Conservation (phyloP, 768 basidiomycete genomes). For the Termitomyces sp. region DNA sequence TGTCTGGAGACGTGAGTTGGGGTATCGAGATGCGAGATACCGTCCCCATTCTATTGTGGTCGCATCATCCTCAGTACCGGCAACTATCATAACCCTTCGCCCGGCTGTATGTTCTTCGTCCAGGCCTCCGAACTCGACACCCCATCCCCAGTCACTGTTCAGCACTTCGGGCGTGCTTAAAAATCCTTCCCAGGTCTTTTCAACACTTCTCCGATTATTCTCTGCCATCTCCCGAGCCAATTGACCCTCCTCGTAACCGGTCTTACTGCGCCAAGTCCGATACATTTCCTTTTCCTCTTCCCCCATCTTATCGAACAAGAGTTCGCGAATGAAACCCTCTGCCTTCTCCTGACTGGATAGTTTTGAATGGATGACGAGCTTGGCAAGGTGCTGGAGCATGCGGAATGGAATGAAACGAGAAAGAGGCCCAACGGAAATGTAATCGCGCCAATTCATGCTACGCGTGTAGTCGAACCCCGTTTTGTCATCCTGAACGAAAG, state of each 20-base stretch:
- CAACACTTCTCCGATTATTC: conserved; percentile 33
- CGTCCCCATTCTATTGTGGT: conserved; percentile 26
- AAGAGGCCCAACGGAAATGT: conserved; percentile 33
- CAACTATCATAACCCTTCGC: conserved; percentile 32
- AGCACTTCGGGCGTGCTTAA: conserved; percentile 25
- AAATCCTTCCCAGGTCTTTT: conserved; percentile 40
- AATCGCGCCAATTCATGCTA: conserved; percentile 35
- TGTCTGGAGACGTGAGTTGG: conserved; percentile 30
- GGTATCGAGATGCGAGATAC: conserved; percentile 33
- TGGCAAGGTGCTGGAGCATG: conserved; percentile 20
- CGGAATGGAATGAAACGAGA: conserved; percentile 28
- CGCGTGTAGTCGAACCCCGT: conserved; percentile 23
- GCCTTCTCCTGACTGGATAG: conserved; percentile 29
- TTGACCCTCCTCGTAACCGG: conserved; percentile 33
- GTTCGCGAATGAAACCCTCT: conserved; percentile 27
- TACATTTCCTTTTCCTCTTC: conserved; percentile 30
- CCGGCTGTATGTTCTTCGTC: conserved; percentile 36
- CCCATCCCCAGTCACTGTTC: conserved; percentile 38
- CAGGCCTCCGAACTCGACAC: conserved; percentile 26
- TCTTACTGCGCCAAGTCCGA: conserved; percentile 30
- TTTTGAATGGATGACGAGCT: conserved; percentile 21
- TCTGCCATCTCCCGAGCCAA: conserved; percentile 29
- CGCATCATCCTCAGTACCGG: conserved; percentile 28
- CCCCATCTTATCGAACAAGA: conserved; percentile 27
- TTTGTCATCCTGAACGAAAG: conserved; percentile 31